Conservation (phyloP, 1,284 basidiomycete species). For the Trametes polyzona region DNA sequence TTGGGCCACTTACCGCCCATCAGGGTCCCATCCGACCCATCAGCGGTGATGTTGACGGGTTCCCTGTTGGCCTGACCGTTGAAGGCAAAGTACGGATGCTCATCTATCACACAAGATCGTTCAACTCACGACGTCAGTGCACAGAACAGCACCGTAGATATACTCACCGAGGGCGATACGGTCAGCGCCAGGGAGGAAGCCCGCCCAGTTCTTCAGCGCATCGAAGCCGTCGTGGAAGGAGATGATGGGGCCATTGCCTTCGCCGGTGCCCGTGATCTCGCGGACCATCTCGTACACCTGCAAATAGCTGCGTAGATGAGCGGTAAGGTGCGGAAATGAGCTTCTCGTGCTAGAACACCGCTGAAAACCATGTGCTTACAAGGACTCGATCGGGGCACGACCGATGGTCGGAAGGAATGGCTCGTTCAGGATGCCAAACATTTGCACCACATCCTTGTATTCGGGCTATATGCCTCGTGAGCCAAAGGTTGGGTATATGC, state of each 20-base stretch:
- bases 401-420: slow-evolving; percentile 45
- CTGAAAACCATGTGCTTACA: slow-evolving; percentile 33
- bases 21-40: slow-evolving; percentile 33
- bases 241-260: slow-evolving; percentile 59
- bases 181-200: slow-evolving; percentile 58
- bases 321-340: slow-evolving; percentile 41
- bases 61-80: slow-evolving; percentile 37
- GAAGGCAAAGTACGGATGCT: slow-evolving; percentile 51
- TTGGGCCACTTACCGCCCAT: slow-evolving; percentile 39
- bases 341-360: background rate
- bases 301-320: slow-evolving; percentile 56
- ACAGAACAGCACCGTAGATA: too few relatives aligned
- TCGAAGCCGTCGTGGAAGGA: slow-evolving; percentile 54
- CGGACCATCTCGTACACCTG: slow-evolving; percentile 61
- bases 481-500: too few relatives aligned
- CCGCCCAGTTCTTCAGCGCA: slow-evolving; percentile 43
- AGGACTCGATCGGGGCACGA: slow-evolving; percentile 37
- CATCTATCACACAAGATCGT: too few relatives aligned
- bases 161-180: slow-evolving; percentile 59
- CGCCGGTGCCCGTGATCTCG: slow-evolving; percentile 57
- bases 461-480: slow-evolving; percentile 42
- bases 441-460: slow-evolving; percentile 53
- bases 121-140: too few relatives aligned
- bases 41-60: slow-evolving; percentile 38
- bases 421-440: slow-evolving; percentile 50